A percentile compares a stretch with the other conserved stretches of the same genome.
These are phyloP conservation scores for Tuber aestivum DNA, from an alignment of 495 filamentous ascomycete species.

Conservation along the genomic window DNA sequence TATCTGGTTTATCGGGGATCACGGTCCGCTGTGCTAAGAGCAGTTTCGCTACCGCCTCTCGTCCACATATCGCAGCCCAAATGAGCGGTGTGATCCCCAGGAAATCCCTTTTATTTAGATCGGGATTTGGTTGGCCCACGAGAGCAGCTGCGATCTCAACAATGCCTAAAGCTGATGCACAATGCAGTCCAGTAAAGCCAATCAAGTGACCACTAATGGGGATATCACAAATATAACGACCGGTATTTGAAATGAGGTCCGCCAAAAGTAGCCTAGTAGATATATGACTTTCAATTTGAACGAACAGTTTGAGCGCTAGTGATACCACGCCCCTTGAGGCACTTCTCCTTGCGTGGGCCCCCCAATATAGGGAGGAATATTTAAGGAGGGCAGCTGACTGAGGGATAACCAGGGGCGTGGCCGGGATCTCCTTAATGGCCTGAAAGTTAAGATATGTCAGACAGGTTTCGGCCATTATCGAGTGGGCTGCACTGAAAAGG, in stretches of 20 bases:
- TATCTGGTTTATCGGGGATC: neutral
- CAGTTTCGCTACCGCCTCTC: neutral
- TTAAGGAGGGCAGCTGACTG: neutral
- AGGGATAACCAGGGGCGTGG: neutral
- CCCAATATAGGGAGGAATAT: neutral
- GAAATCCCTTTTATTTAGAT: neutral
- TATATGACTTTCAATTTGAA: neutral
- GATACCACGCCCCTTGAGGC: neutral
- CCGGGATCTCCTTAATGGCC: neutral
- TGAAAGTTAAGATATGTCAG: neutral
- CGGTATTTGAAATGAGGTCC: neutral
- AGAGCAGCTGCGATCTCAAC: neutral
- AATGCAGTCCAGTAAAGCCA: neutral
- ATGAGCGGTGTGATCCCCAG: neutral
- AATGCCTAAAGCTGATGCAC: neutral
- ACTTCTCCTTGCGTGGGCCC: neutral
- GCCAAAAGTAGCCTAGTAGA: neutral
- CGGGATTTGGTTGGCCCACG: neutral
- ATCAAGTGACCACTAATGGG: neutral
- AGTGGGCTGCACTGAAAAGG: neutral
- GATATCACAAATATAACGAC: neutral
- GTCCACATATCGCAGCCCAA: neutral
- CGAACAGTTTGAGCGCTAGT: neutral
- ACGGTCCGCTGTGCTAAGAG: neutral
- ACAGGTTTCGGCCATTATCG: neutral